Percentiles rank a stretch among this genome's conserved stretches.
phyloP scores from a whole-genome alignment of 2,329 filamentous ascomycete genomes.

The Phaeosphaeriaceae sp. region DNA sequence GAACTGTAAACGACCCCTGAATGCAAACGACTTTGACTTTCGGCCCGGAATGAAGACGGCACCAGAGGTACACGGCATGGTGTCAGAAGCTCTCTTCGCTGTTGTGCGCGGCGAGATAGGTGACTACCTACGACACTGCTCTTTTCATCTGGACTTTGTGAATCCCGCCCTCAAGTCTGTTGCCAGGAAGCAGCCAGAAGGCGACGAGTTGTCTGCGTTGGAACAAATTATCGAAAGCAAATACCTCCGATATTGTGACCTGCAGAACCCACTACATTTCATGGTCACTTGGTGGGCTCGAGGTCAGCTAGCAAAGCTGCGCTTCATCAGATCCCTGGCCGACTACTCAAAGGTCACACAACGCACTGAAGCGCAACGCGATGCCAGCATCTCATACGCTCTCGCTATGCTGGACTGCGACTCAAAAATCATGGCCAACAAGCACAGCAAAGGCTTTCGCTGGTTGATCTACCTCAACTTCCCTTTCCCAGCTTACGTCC shows the following conservation, averaged over 20 bases:
- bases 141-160: constrained; percentile 57
- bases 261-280: constrained; percentile 45
- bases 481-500: constrained; percentile 58
- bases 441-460: constrained; percentile 49
- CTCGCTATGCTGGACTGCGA: constrained; percentile 56
- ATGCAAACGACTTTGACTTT: constrained; percentile 60
- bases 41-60: constrained; percentile 49
- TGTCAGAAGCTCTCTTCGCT: constrained; percentile 62
- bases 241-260: constrained; percentile 44
- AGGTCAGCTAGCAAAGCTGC: constrained; percentile 56
- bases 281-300: constrained; percentile 58
- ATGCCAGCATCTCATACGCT: constrained; percentile 40
- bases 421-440: constrained; percentile 53
- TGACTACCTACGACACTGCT: constrained; percentile 48
- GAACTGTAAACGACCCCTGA: constrained; percentile 59
- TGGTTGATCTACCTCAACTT: constrained; percentile 57
- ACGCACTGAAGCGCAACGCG: constrained; percentile 29
- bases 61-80: constrained; percentile 51
- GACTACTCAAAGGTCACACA: constrained; percentile 17
- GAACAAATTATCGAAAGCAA: constrained; percentile 50
- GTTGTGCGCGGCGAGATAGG: constrained; percentile 59
- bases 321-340: constrained; percentile 59
- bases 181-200: constrained; percentile 15
- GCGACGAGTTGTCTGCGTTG: constrained; percentile 19
- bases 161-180: constrained; percentile 53